phyloP scores from a whole-genome alignment of 2,329 filamentous ascomycete genomes.

The Triangularia setosa region DNA sequence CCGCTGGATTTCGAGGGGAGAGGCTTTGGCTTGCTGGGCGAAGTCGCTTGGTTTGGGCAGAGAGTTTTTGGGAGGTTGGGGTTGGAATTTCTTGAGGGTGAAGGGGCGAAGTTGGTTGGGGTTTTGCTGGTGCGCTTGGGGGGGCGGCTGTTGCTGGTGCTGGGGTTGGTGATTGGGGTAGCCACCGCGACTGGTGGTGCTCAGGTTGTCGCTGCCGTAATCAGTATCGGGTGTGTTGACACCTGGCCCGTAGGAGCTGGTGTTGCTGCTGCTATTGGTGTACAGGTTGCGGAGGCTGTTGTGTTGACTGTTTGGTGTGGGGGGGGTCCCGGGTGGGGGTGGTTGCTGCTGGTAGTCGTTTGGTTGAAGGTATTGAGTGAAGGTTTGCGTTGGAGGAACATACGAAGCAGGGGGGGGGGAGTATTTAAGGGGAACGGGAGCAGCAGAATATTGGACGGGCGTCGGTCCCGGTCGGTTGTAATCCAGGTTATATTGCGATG shows the following conservation, averaged over 20 bases:
- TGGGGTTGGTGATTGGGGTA: not conserved
- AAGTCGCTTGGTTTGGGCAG: constrained; percentile 2
- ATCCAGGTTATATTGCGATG: not conserved
- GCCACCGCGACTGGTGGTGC: not conserved
- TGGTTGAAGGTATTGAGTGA: not conserved
- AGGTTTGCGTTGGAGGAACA: not conserved
- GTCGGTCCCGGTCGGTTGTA: not conserved
- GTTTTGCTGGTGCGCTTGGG: not conserved
- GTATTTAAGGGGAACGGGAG: not conserved
- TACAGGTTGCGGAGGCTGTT: not conserved
- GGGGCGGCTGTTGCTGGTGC: not conserved
- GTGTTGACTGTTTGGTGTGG: not conserved
- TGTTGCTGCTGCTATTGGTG: not conserved
- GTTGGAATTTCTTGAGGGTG: not conserved
- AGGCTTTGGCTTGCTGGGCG: not conserved
- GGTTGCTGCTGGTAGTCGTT: not conserved
- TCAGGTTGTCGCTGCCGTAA: not conserved
- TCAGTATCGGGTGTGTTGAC: not conserved
- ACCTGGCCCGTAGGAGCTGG: not conserved
- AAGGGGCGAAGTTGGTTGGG: not conserved
- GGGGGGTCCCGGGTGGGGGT: not conserved
- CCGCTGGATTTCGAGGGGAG: not conserved
- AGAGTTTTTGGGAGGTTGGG: not conserved
- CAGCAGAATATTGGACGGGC: not conserved
- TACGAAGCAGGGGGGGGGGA: not conserved